These are phyloP conservation scores for Graphilbum ipis-grandicollis DNA, from an alignment of 2,329 filamentous ascomycete genomes.

Conservation along the genomic window DNA sequence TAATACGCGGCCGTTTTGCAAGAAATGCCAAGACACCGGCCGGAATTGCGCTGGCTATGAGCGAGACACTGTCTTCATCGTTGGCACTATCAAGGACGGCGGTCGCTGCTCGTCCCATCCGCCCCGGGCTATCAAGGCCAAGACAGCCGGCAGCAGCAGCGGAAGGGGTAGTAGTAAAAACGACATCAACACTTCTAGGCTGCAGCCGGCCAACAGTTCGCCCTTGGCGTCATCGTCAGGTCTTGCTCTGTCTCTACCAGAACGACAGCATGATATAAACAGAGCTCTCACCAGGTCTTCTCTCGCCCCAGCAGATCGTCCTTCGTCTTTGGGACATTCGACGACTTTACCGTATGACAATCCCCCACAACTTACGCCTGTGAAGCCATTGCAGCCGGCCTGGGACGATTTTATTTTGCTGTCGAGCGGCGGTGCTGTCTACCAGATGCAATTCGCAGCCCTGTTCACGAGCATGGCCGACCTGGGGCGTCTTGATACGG, in stretches of 20 bases:
- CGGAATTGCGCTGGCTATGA: slow-evolving; percentile 45
- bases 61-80: slow-evolving; percentile 45
- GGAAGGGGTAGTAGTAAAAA: neutral
- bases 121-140: slow-evolving; percentile 25
- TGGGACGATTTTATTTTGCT: slow-evolving; percentile 30
- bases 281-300: too few relatives aligned
- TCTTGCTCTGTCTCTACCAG: too few relatives aligned
- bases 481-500: slow-evolving; percentile 13
- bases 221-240: neutral
- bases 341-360: neutral
- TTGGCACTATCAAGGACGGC: slow-evolving; percentile 34
- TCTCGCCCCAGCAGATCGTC: too few relatives aligned
- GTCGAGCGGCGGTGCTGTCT: slow-evolving; percentile 18
- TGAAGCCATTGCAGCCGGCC: slow-evolving; percentile 27
- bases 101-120: slow-evolving; percentile 41
- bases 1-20: slow-evolving; percentile 41
- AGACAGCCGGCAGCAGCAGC: slow-evolving; percentile 10
- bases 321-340: too few relatives aligned
- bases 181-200: neutral
- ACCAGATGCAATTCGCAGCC: slow-evolving; percentile 25
- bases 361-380: slow-evolving; percentile 15
- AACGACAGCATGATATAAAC: too few relatives aligned
- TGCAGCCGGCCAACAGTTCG: neutral
- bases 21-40: slow-evolving; percentile 40
- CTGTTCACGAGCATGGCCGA: slow-evolving; percentile 24